phyloP scores from a whole-genome alignment of 2,329 filamentous ascomycete species.

The Cladosporium oxysporum region DNA sequence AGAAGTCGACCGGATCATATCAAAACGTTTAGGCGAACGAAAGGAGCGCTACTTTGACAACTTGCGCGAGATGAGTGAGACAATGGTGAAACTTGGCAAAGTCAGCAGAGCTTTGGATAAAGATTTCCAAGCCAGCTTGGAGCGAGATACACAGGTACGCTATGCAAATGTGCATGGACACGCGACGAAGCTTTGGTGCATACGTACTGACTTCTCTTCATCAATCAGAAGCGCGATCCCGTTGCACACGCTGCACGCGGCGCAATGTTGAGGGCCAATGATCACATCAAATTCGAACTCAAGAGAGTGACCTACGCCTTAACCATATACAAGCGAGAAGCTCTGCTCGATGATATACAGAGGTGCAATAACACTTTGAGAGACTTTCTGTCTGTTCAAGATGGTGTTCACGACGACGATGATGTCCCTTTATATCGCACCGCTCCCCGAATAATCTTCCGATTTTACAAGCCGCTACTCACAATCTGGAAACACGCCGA shows the following conservation, averaged over 20 bases:
- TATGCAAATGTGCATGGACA: not conserved
- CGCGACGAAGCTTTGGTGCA: not conserved
- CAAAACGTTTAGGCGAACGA: not conserved
- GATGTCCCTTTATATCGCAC: not conserved
- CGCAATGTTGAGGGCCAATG: not conserved
- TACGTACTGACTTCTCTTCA: not conserved
- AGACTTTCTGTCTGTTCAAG: not conserved
- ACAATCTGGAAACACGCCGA: conserved; percentile 6
- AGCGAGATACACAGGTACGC: not conserved
- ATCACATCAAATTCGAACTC: not conserved
- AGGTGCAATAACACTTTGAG: not conserved
- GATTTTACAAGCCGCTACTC: not conserved
- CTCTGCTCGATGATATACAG: not conserved
- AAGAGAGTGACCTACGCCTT: not conserved
- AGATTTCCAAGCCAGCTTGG: not conserved
- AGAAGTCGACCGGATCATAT: not conserved
- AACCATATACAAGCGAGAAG: not conserved
- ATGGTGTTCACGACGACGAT: not conserved
- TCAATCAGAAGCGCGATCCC: not conserved
- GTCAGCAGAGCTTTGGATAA: not conserved
- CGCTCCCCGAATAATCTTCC: not conserved
- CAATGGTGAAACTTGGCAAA: not conserved
- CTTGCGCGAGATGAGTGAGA: not conserved
- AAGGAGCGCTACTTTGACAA: not conserved
- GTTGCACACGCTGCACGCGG: not conserved